Evolutionary conservation across 805 yeast genomes (phyloP), one percentile per base, ranked within the genome.

Genomic region (Jamesozyma hellenica): DNA sequence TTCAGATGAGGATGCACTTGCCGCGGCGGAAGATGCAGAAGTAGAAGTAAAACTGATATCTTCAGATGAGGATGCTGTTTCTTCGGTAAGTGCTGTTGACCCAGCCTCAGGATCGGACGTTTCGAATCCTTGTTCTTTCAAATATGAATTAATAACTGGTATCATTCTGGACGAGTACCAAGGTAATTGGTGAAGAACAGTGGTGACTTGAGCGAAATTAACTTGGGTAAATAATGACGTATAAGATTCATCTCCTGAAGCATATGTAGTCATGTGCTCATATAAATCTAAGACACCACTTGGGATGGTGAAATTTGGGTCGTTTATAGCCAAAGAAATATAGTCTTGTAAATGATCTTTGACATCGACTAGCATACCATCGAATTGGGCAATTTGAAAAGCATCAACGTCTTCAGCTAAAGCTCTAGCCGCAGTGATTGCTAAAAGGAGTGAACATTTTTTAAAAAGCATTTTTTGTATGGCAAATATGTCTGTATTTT

Each of bases 151-250:
- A 11, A 48, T 32, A 32, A 38, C 45, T 9, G 55, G 44, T 28
- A 37, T 45, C 19, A 56, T 38, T 47, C 60, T 53, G 18, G 47
- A 32, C 21, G 54, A 46, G 42, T 55, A 61, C 64, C 64, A 61
- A 45, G 64, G 60, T 32, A 61, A 48, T 28, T 51, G 53, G 19
- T 60, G 51, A 23, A 60, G 50, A 32, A 55, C 53, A 12, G 53
- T 38, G 4, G 54, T 46, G 15, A 60, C 51, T 17, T 47, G 51
- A 36, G 39, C 32, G 39, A 47, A 42, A 43, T 61, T 56, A 35
- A 62, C 46, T 39, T 44, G 39, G 19, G 39, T 16, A 45, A 45
- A 58, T 42, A 62, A 48, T 29, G 63, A 44, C 40, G 65, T 61
- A 49, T 52, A 61, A 16, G 57, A 48, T 28, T 55, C 56, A 36